Base-by-base conservation (phyloP, 805 yeast genomes). In the Yarrowia deformans region DNA sequence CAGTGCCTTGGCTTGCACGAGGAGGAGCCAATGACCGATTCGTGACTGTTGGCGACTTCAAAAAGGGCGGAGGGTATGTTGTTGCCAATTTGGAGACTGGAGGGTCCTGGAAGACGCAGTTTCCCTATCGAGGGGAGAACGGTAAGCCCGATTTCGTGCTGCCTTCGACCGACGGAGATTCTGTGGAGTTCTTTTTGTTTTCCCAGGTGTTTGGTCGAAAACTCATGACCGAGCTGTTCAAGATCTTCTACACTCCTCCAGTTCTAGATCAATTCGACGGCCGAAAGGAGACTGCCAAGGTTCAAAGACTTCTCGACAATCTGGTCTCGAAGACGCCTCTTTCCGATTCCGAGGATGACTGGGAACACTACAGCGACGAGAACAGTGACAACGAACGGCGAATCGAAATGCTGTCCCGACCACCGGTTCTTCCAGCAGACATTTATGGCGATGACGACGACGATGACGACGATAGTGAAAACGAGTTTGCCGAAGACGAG, bases 131-230 rank as follows among this genome's bases (percentile, higher is more conserved):
- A 9, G 37, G 37, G 8, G 37, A n/a, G n/a, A 34, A 49, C n/a
- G 56, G 56, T 8, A 50, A 50, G 18, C 23, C 56, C 3, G 40
- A 50, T 6, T 50, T 50, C 12, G 56, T 50, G 3, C 34, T 50
- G 18, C 56, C 56, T 8, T 50, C 39, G 12, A 7, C 18, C 2
- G 12, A 34, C 14, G 23, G n/a, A 23, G 18, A 32, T 8, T 8
- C 13, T 16, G n/a, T 32, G 7, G 4, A 8, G 13, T 49, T 49
- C 19, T 49, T 16, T 8, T 32, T 19, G 6, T n/a, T 8, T 12
- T 7, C 18, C 8, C 19, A 19, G 12, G 18, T 45, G 2, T 35
- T 23, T 1, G 52, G 52, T 14, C 34, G 52, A 1, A 48, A 48
- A 14, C 9, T 48, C 5, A 2, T 48, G 35, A 7, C 34, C 13